A percentile compares a stretch with the other conserved stretches of the same genome.
These are phyloP conservation scores for Diplodia intermedia DNA, from an alignment of 2,329 filamentous ascomycete genomes.

Conservation along the genomic window DNA sequence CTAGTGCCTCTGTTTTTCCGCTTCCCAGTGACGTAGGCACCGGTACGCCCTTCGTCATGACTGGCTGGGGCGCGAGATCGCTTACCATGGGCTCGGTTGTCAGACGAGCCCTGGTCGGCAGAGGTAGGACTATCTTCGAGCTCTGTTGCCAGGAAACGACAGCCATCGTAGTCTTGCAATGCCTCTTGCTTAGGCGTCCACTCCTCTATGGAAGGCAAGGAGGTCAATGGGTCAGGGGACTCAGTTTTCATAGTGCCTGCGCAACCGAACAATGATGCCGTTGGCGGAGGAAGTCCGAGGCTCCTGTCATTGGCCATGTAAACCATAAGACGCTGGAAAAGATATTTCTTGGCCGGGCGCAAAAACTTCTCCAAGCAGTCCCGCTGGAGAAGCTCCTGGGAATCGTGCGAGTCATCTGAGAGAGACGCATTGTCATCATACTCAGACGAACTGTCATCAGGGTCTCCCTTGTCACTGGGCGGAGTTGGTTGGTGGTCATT, in stretches of 20 bases:
- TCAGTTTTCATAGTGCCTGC: not conserved
- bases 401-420: not conserved
- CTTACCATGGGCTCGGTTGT: not conserved
- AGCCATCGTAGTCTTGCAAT: not conserved
- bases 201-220: not conserved
- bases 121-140: not conserved
- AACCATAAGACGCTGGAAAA: not conserved
- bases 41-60: too few species aligned
- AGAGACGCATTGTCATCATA: not conserved
- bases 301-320: not conserved
- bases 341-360: not conserved
- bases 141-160: not conserved
- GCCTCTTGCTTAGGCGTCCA: not conserved
- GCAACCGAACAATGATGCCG: not conserved
- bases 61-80: not conserved
- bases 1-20: not conserved
- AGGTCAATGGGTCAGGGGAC: not conserved
- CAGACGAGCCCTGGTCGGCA: not conserved
- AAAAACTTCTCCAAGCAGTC: not conserved
- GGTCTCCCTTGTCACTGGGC: not conserved
- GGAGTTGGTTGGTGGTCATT: not conserved
- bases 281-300: not conserved
- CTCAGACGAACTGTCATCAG: not conserved
- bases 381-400: not conserved
- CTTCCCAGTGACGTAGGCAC: not conserved